Base-by-base conservation (phyloP, 176 grass and related monocot species). In the Carex littledalei region DNA sequence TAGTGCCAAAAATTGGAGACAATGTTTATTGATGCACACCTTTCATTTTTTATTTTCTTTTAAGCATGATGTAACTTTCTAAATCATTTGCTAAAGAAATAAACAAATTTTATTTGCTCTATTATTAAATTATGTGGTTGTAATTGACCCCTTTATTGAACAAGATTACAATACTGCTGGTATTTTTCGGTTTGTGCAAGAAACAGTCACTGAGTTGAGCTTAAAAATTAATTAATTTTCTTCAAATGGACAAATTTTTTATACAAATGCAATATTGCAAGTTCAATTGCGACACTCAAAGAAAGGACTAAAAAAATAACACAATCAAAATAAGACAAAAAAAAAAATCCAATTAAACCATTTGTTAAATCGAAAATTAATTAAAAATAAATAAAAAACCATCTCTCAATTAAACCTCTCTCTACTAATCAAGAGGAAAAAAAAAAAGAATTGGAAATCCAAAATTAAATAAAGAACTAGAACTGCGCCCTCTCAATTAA, bases 11-110 rank as follows among this genome's bases (percentile, higher is more conserved):
- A 49, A 18, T 15, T 54, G 6, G 9, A 68, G 63, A 39, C 20
- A 68, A 81, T 43, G 3, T 50, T 66, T 83, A 83, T 83, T 83
- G 62, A 83, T 83, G 0, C 17, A 34, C 22, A 68, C 24, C 39
- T 83, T 67, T 56, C 74, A 56, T 15, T 32, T 18, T 21, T 49
- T 71, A 3, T 43, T 31, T 31, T 29, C 26, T 68, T 68, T 68
- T 17, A 15, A 22, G 37, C 6, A 67, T 49, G 80, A 82, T 82
- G 80, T 53, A 8, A 82, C 20, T 49, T 64, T 26, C 29, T 81
- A 59, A 61, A 62, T 80, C 18, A 62, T 61, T 57, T 39, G 17
- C 58, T 2, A 20, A 47, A 81, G 35, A 5, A 53, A 65, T 22
- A 26, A 34, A 29, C 0, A 2, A n/a, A 15, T 8, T 52, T 14